Evolutionary conservation across 768 basidiomycete species (phyloP).

Genomic region (Tulasnella sp.): DNA sequence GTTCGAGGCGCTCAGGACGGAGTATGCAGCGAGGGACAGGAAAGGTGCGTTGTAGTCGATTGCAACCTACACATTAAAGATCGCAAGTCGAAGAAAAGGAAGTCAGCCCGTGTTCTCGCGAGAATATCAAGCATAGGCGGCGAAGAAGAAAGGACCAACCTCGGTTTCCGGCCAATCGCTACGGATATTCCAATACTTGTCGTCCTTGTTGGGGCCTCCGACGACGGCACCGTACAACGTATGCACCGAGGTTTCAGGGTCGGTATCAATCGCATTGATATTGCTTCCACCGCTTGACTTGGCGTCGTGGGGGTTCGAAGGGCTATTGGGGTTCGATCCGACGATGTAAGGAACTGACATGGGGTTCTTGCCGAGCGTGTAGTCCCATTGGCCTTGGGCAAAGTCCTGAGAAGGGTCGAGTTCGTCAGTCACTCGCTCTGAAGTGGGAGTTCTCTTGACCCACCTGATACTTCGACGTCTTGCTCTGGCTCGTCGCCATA

Average conservation of each 20-base stretch:
- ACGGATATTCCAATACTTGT: conserved; percentile 78
- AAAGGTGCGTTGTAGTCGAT: conserved; percentile 88
- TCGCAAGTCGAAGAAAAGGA: neutral
- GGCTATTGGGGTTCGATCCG: conserved; percentile 85
- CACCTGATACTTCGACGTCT: conserved; percentile 60
- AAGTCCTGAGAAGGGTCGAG: conserved; percentile 45
- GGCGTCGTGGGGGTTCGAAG: conserved; percentile 85
- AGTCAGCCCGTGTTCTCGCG: neutral
- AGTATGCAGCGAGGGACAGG: conserved; percentile 78
- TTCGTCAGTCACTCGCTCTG: neutral
- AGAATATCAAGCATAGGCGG: neutral
- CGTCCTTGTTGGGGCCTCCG: conserved; percentile 76
- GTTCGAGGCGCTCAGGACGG: conserved; percentile 56
- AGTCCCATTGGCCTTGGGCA: conserved; percentile 73
- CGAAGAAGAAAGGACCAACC: conserved; percentile 40
- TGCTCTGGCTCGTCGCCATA: conserved; percentile 59
- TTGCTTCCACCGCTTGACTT: conserved; percentile 80
- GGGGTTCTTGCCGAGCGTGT: conserved; percentile 81
- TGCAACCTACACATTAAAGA: conserved; percentile 50
- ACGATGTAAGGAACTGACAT: conserved; percentile 88
- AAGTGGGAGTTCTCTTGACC: conserved; percentile 31
- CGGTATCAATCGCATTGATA: conserved; percentile 63
- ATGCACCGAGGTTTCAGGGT: conserved; percentile 67
- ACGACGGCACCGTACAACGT: conserved; percentile 83
- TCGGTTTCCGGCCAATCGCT: conserved; percentile 89